A percentile compares a stretch with the other conserved stretches of the same genome.
Evolutionary conservation across 2,329 filamentous ascomycete genomes (phyloP).

Genomic region (Sarocladiaceae sp.): DNA sequence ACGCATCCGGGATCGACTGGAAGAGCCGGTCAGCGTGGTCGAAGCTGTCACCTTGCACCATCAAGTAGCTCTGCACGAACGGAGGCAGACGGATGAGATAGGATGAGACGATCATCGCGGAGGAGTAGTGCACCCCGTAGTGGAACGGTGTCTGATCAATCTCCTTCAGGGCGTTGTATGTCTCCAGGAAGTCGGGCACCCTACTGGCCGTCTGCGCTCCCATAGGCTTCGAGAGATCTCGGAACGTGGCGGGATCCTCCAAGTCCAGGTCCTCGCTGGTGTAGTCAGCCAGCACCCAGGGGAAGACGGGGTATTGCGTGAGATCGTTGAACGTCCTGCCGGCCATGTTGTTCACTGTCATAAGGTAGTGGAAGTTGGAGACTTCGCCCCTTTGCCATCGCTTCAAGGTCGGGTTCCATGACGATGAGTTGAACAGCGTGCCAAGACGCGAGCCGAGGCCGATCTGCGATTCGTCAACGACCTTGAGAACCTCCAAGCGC

Average conservation of each 20-base stretch:
- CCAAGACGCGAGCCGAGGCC: slow-evolving; percentile 83
- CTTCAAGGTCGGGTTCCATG: slow-evolving; percentile 79
- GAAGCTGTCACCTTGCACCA: slow-evolving; percentile 93
- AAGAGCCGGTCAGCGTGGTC: slow-evolving; percentile 95
- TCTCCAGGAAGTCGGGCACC: slow-evolving; percentile 74
- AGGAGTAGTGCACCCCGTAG: slow-evolving; percentile 98
- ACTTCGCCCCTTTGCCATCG: slow-evolving; percentile 93
- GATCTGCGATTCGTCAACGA: slow-evolving; percentile 54
- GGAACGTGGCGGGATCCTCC: slow-evolving; percentile 76
- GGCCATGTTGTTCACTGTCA: slow-evolving; percentile 97
- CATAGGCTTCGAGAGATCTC: slow-evolving; percentile 94
- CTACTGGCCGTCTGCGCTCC: slow-evolving; percentile 78
- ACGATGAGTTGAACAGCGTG: slow-evolving; percentile 81
- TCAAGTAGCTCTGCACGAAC: slow-evolving; percentile 91
- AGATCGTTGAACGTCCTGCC: slow-evolving; percentile 96
- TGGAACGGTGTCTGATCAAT: slow-evolving; percentile 94
- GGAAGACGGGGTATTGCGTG: slow-evolving; percentile 97
- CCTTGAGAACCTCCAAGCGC: slow-evolving; percentile 81
- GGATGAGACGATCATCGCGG: slow-evolving; percentile 96
- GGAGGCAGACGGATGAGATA: slow-evolving; percentile 94
- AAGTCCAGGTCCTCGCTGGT: slow-evolving; percentile 90
- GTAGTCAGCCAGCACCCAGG: slow-evolving; percentile 95
- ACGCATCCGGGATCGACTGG: slow-evolving; percentile 86
- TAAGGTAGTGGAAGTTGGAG: slow-evolving; percentile 97
- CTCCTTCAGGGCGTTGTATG: slow-evolving; percentile 83